phyloP scores from a whole-genome alignment of 164 flowering plant species.

The Paratinospora sagittata region DNA sequence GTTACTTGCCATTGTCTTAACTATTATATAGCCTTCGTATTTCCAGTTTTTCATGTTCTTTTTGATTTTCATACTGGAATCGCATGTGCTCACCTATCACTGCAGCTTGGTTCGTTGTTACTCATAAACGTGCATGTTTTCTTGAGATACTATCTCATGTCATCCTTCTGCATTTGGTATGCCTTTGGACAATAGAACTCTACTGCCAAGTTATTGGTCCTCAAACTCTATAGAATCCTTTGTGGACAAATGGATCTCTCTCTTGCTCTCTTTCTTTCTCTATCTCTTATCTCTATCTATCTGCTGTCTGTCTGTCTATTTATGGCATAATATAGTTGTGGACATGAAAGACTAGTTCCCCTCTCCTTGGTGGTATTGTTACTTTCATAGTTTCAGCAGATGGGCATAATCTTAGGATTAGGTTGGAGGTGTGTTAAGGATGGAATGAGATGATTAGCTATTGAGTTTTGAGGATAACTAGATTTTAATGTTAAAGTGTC shows the following conservation, averaged over 20 bases:
- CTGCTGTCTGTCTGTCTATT: not conserved
- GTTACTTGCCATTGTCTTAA: not conserved
- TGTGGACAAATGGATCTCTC: not conserved
- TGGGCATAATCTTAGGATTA: not conserved
- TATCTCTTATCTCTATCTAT: not conserved
- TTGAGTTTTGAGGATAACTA: not conserved
- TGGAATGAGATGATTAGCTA: not conserved
- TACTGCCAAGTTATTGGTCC: not conserved
- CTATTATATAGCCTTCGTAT: not conserved
- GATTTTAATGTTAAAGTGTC: not conserved
- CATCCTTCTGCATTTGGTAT: not conserved
- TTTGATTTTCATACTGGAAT: not conserved
- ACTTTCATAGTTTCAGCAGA: not conserved
- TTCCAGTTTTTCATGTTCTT: not conserved
- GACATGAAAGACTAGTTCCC: not conserved
- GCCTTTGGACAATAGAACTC: not conserved
- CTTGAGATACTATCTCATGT: not conserved
- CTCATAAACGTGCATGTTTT: slow-evolving; percentile 3
- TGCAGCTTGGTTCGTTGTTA: not conserved
- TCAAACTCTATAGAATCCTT: not conserved
- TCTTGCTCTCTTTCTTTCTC: not conserved
- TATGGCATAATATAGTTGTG: not conserved
- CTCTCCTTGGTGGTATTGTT: no score
- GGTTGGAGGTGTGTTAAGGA: not conserved
- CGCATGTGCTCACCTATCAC: not conserved